Base-by-base conservation (phyloP, 2,329 filamentous ascomycete species). In the Hirsutella minnesotensis region DNA sequence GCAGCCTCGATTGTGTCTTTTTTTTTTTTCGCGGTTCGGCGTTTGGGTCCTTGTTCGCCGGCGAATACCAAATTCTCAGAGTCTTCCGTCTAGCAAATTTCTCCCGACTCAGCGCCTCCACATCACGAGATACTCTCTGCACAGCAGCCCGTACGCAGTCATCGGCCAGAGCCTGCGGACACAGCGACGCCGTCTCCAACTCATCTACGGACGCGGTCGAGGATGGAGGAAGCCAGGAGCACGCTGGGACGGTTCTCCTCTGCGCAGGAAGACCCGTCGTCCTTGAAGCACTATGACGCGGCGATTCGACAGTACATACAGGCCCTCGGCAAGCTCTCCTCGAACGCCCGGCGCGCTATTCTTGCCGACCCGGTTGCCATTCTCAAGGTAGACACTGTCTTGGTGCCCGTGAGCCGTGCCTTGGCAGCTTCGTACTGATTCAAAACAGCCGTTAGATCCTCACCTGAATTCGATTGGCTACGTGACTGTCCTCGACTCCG, bases 391-490 rank as follows among this genome's bases (percentile, higher is more conserved):
- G 30, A 15, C 15, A 15, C 40, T 15, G 5, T 20, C 5, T 12
- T 12, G n/a, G 16, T 5, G 18, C 24, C 20, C 8, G 5, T 33
- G 15, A 15, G 27, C 8, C 4, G 30, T 13, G 22, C 22, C 16
- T n/a, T 8, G 2, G 19, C 16, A n/a, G 18, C 4, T 3, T 9
- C 8, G 15, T 22, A 16, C 3, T 34, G 24, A 24, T 59, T 43
- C 3, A 12, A 15, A 31, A 9, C 39, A 77, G 68, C 53, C 60
- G 12, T 53, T 77, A 21, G 55, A 76, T 47, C 70, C 73, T 1
- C 56, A 62, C 8, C 43, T 60, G 37, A 62, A 79, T 50, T 71
- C 74, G 8, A 65, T 75, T 43, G 72, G 72, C 20, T 73, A 69
- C 52, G 62, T 76, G 27, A 54, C 60, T 41, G 49, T 78, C 34